These are phyloP conservation scores for Penicillium fimorum DNA, from an alignment of 495 filamentous ascomycete genomes.

Conservation along the genomic window DNA sequence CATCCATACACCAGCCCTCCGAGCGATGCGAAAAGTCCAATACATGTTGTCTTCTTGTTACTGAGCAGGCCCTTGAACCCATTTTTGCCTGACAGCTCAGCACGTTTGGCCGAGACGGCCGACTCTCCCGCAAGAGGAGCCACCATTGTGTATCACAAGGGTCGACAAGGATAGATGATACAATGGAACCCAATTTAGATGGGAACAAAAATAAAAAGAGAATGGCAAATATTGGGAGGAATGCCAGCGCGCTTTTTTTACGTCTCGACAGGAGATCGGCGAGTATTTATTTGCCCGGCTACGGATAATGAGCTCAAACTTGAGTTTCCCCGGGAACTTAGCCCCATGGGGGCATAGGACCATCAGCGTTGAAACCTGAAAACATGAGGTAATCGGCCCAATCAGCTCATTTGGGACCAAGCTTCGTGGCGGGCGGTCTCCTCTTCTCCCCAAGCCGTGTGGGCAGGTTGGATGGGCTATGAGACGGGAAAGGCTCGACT, in stretches of 20 bases:
- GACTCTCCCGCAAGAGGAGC: slow-evolving; percentile 19
- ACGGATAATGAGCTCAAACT: slow-evolving; percentile 6
- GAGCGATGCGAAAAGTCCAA: slow-evolving; percentile 36
- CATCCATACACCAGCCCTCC: slow-evolving; percentile 42
- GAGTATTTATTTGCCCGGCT: slow-evolving; percentile 12
- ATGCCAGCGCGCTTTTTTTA: background rate
- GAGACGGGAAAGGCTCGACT: slow-evolving; percentile 9
- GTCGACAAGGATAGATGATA: background rate
- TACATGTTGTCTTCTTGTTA: slow-evolving; percentile 36
- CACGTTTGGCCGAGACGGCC: slow-evolving; percentile 38
- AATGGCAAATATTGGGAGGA: background rate
- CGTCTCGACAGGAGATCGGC: slow-evolving; percentile 12
- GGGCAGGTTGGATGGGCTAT: background rate
- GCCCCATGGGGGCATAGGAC: slow-evolving; percentile 14
- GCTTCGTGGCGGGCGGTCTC: slow-evolving; percentile 11
- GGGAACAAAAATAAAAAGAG: too few relatives aligned
- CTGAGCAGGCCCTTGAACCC: slow-evolving; percentile 30
- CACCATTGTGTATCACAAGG: slow-evolving; percentile 15
- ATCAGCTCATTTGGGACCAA: slow-evolving; percentile 6
- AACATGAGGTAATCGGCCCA: background rate
- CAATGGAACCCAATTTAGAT: background rate
- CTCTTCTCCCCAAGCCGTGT: background rate
- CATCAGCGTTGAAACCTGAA: background rate
- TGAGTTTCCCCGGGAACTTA: slow-evolving; percentile 13
- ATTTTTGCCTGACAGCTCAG: slow-evolving; percentile 33